Evolutionary conservation across 495 filamentous ascomycete species (phyloP), one percentile per base, ranked within the genome.

Genomic region (Pseudoneurospora amorphoporcata): DNA sequence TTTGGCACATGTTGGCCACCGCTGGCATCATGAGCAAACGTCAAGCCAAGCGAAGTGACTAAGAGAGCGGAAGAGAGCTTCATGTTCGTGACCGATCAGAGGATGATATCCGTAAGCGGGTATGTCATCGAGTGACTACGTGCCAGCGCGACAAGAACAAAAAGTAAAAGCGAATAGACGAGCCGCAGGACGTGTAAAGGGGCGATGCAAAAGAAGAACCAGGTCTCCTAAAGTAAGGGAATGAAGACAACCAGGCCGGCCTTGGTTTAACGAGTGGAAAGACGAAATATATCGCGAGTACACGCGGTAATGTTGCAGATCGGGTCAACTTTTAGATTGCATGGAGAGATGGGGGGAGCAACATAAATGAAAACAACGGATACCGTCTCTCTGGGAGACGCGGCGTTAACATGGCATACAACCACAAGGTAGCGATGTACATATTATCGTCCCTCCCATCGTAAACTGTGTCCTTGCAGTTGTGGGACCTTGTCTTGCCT

Each of bases 1-100:
- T 80, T 81, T 38, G 82, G 82, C 4, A 82, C 47, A 71, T 83
- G 77, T 29, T 71, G 75, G 7, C 75, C 81, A 23, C 73, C 73
- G 73, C 76, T 75, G 65, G 77, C 73, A 39, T 72, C 75, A 72
- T 84, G 81, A 23, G 80, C 81, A 40, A 61, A 58, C 17, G 73
- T 74, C 71, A 78, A 45, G 45, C 76, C 73, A 9, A 76, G 16
- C 10, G 75, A 78, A 68, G 72, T 72, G 53, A 77, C 79, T 17
- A 80, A 69, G 39, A 82, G 16, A 39, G 73, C 53, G 29, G 73
- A 72, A 10, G 77, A 79, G 68, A 80, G 43, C 79, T 78, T 84
- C 81, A 84, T 83, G 3, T 38, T 74, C 19, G 71, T 40, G 35
- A n/a, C 38, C 37, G 68, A 68, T 58, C 70, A 43, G 68, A 71